Evolutionary conservation across 176 grass and related monocot species (phyloP).

Genomic region (Secale cereale): DNA sequence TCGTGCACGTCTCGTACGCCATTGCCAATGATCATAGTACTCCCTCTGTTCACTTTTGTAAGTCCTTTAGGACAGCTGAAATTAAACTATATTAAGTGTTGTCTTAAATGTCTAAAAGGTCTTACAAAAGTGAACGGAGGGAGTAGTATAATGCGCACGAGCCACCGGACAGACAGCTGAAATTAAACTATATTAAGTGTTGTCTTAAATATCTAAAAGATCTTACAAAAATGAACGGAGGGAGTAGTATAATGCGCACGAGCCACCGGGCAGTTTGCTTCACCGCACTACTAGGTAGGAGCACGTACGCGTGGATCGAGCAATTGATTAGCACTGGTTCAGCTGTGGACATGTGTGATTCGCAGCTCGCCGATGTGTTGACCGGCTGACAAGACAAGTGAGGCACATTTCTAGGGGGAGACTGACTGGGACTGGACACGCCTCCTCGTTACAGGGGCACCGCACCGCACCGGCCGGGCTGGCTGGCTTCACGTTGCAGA

Average conservation of each 20-base stretch:
- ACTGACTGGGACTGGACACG: constrained; percentile 9
- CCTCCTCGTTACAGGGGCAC: constrained; percentile 26
- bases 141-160: no score
- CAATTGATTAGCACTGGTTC: not conserved
- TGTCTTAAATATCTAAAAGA: no score
- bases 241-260: not conserved
- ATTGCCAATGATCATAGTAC: no score
- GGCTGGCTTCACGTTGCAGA: constrained; percentile 21
- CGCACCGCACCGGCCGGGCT: constrained; percentile 15
- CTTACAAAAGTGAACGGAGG: no score
- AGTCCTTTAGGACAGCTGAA: no score
- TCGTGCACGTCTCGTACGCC: not conserved
- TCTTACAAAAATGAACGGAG: no score
- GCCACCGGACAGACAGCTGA: no score
- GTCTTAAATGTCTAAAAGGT: no score
- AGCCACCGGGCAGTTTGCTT: not conserved
- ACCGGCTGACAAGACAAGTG: constrained; percentile 37
- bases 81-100: no score
- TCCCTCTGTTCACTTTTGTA: no score
- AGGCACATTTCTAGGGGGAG: constrained; percentile 35
- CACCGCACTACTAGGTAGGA: not conserved
- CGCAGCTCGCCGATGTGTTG: constrained; percentile 18
- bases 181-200: no score
- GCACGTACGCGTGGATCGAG: not conserved
- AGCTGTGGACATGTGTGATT: not conserved